Base-by-base conservation (phyloP, 2,329 filamentous ascomycete species). In the Penicillium sp. region DNA sequence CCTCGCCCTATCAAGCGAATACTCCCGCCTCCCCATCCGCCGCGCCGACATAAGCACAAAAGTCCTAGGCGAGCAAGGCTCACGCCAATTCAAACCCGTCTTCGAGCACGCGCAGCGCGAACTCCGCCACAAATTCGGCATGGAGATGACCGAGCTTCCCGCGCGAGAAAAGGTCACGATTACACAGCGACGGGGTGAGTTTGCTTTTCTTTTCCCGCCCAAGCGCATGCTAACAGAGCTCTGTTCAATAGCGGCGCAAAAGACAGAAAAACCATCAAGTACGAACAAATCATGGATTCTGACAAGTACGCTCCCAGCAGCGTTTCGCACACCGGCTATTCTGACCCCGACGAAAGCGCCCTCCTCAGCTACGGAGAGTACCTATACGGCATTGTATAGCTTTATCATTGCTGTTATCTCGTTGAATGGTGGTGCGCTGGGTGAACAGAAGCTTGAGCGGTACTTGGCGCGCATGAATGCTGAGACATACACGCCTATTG, bases 81-180 rank as follows among this genome's bases (percentile, higher is more conserved):
- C 82, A 6, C 78, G 86, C 28, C 75, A 83, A 31, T 97, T 96
- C 68, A 90, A 83, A 65, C 68, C 73, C 10, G 82, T 96, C 3
- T 96, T 95, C 63, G 80, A 81, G 0, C 75, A 80, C 35, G 89
- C 92, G 37, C 92, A 98, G 67, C 71, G 75, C 29, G 81, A 87
- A 57, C 74, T 98, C 32, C 76, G 78, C 42, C 73, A 74, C 1
- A 79, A 84, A 1, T 97, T 95, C 71, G 93, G 93, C n/a, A 95
- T 97, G 90, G 81, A 91, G 67, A 81, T 98, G 78, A 78, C 82
- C 3, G 91, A 96, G 71, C 76, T 97, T 43, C 90, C 93, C 0
- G 76, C 80, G 1, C 81, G 81, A 62, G 92, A 96, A 63, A 95
- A 90, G 69, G 79, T 88, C 42, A 89, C 89, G 0, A 72, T 95